Evolutionary conservation across 768 basidiomycete genomes (phyloP), one percentile per base, ranked within the genome.

Genomic region (Lactarius vividus): DNA sequence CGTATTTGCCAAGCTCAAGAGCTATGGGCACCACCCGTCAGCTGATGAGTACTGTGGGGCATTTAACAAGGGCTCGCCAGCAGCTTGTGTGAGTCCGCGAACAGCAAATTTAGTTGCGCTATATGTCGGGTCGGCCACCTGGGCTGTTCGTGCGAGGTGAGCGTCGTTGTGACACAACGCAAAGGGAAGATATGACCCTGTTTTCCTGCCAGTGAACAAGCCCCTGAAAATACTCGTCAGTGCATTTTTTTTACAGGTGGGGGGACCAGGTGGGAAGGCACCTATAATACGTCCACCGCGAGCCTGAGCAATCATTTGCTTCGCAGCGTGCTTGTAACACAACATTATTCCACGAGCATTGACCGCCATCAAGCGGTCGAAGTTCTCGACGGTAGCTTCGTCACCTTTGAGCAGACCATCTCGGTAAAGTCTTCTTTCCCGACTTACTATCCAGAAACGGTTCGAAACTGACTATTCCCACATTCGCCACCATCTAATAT

Each of bases 261-360:
- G 37, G 13, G 37, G n/a, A 46, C 1, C 8, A 31, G 16, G n/a
- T 10, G n/a, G 44, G 57, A 20, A 15, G 11, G 31, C 31, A 66
- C 61, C 65, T 3, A 66, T 62, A 26, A 66, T 66, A 40, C 65
- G 61, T 10, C 65, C 65, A 1, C 69, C 69, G 23, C 40, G 52
- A 4, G 67, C 63, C 67, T 70, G 70, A 8, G 61, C 63, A n/a
- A 73, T 59, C 72, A 73, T 73, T 59, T 73, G 72, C 55, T 69
- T 69, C 26, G 63, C 72, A 2, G 72, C 72, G 26, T 65, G 33
- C 62, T 72, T 73, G 64, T 73, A 73, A 54, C 72, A 73, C 10
- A 72, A 53, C 65, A 73, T 67, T 46, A 63, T 65, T 42, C 69
- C 42, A 3, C 63, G 65, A 18, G 49, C 65, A 37, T 65, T 69